Conservation (phyloP, 306 rosid genomes). For the Malus asiatica region DNA sequence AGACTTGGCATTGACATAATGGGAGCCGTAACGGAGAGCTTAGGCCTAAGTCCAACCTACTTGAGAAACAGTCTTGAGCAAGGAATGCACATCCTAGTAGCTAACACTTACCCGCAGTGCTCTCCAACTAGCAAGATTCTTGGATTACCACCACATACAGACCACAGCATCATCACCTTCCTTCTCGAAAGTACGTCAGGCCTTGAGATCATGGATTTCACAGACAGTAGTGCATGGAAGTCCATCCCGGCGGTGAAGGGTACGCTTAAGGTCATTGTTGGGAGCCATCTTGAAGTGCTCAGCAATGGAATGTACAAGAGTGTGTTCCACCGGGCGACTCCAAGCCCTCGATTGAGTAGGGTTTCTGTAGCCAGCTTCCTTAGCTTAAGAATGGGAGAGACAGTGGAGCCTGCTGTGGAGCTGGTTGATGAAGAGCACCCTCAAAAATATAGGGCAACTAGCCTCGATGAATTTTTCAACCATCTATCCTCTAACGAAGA, state of each 20-base stretch:
- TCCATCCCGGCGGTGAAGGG: background rate
- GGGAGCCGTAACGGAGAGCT: constrained; percentile 10
- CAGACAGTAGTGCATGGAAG: background rate
- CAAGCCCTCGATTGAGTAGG: background rate
- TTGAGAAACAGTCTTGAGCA: background rate
- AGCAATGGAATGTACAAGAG: constrained; percentile 9
- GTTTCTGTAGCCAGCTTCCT: background rate
- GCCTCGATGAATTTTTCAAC: background rate
- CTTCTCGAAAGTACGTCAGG: constrained; percentile 3
- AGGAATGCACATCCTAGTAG: background rate
- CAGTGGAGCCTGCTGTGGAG: constrained; percentile 6
- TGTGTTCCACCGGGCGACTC: background rate
- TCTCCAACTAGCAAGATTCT: background rate
- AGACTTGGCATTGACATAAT: background rate
- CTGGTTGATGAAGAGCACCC: background rate
- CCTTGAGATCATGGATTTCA: constrained; percentile 4
- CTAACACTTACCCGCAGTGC: background rate
- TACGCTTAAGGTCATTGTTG: background rate
- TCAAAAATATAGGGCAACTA: background rate
- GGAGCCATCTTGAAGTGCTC: constrained; percentile 3
- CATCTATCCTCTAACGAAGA: background rate
- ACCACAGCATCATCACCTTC: constrained; percentile 13
- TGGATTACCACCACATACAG: background rate
- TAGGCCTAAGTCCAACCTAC: constrained; percentile 3
- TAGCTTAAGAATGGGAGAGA: constrained; percentile 2